Evolutionary conservation across 2,329 filamentous ascomycete genomes (phyloP).

Genomic region (Colletotrichum trifolii): DNA sequence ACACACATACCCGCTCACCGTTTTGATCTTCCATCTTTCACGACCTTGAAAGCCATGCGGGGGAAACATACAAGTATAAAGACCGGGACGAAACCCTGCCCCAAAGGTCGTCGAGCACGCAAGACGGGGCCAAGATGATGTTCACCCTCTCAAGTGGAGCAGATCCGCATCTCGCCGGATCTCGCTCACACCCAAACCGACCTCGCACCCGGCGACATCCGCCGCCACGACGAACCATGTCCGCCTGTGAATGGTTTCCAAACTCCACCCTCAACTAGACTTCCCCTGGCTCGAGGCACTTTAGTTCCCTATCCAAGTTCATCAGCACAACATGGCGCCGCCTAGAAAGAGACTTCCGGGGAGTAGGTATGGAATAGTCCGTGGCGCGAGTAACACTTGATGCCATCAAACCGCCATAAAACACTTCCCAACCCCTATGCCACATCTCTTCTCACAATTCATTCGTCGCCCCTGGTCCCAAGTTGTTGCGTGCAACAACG

Average conservation of each 20-base stretch:
- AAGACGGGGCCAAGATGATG: constrained; percentile 28
- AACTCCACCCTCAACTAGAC: constrained; percentile 7
- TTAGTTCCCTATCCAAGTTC: background rate
- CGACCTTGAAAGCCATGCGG: too few relatives aligned
- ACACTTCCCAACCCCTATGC: too few relatives aligned
- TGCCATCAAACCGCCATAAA: too few relatives aligned
- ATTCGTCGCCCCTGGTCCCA: too few relatives aligned
- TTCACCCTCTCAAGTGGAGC: constrained; percentile 12
- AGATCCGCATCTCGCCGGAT: constrained; percentile 24
- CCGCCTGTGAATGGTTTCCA: background rate
- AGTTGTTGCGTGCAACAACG: too few relatives aligned
- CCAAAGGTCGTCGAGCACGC: constrained; percentile 9
- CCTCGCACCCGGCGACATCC: constrained; percentile 19
- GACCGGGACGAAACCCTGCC: background rate
- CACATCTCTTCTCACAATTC: too few relatives aligned
- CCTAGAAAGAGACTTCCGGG: background rate
- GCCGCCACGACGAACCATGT: background rate
- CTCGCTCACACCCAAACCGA: constrained; percentile 15
- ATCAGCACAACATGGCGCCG: background rate
- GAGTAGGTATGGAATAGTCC: too few relatives aligned
- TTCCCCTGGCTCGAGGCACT: background rate
- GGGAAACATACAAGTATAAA: too few relatives aligned
- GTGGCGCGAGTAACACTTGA: too few relatives aligned
- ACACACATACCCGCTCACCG: too few relatives aligned
- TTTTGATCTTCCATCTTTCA: too few relatives aligned